Evolutionary conservation across 257 asterid species (phyloP).

Genomic region (Anisodus acutangulus): DNA sequence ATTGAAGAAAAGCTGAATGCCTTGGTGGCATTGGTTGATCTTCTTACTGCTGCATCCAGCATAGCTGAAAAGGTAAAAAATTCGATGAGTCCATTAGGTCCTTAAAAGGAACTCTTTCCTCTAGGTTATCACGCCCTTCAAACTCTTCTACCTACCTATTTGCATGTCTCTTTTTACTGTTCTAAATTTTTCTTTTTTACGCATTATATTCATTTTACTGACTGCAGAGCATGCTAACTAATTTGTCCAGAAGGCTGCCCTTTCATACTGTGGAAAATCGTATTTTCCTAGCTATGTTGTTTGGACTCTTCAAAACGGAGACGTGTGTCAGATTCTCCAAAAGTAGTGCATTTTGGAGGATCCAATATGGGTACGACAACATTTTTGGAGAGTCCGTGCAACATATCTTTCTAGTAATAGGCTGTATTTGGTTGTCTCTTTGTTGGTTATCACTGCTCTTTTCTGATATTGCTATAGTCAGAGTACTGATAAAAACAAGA

Average conservation of each 20-base stretch:
- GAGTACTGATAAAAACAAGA: not conserved
- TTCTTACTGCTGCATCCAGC: constrained; percentile 77
- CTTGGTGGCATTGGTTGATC: constrained; percentile 72
- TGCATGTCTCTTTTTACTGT: not conserved
- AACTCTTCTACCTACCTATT: not conserved
- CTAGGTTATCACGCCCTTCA: constrained; percentile 5
- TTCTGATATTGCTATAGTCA: not conserved
- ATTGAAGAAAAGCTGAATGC: constrained; percentile 84
- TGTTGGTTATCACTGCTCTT: not conserved
- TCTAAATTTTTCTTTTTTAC: not conserved
- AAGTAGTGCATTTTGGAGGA: too few species aligned
- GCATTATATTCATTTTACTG: not conserved
- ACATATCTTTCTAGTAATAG: not conserved
- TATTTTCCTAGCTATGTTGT: too few species aligned
- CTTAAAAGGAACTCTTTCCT: constrained; percentile 15
- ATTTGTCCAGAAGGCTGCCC: not conserved
- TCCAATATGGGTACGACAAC: too few species aligned
- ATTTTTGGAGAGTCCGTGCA: too few species aligned
- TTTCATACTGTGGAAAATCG: not conserved
- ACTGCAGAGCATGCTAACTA: constrained; percentile 18
- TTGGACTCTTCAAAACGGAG: too few species aligned
- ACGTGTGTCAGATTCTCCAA: too few species aligned
- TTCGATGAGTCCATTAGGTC: constrained; percentile 25
- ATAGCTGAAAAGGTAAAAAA: constrained; percentile 74
- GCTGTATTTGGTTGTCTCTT: not conserved